Evolutionary conservation across 2,329 filamentous ascomycete species (phyloP), one percentile per base, ranked within the genome.

Genomic region (Cladophialophora bantiana): DNA sequence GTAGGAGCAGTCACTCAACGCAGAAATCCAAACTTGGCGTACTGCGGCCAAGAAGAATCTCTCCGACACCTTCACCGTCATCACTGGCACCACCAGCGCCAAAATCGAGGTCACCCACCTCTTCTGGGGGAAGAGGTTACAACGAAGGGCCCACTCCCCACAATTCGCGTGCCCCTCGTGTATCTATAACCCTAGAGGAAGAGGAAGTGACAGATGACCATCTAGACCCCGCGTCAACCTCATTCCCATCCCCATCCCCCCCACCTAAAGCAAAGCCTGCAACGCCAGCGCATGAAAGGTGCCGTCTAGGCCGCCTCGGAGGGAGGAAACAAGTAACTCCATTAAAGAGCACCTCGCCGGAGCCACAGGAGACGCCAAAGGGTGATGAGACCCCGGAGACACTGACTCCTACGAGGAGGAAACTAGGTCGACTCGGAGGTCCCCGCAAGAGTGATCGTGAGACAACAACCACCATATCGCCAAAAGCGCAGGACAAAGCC

Each of bases 381-480:
- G 34, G 20, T 15, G n/a, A 26, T 5, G 2, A 38, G 10, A 31
- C n/a, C 40, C 57, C 7, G 1, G 45, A 50, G 7, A 50, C 45
- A 12, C 45, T 9, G 15, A 50, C 31, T 13, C 40, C 38, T 6
- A 12, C 26, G 6, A 45, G 48, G 26, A 35, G 45, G 40, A 50
- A 35, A n/a, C 4, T 34, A 2, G 2, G 20, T 12, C 40, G 38
- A 2, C 57, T 59, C 1, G 57, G 57, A 40, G 57, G n/a, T 31
- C 40, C 50, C 9, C 40, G 57, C 13, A 59, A 59, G 15, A 50
- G 26, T 42, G 40, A 50, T 48, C 38, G n/a, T 10, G 48, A 35
- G 73, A 75, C 34, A 76, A 62, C 66, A 32, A 18, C 57, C 15
- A 36, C 61, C 2, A 42, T 62, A 45, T 68, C n/a, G 7, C 64